Evolutionary conservation across 495 filamentous ascomycete species (phyloP).

Genomic region (Penicillium longicatenatum): DNA sequence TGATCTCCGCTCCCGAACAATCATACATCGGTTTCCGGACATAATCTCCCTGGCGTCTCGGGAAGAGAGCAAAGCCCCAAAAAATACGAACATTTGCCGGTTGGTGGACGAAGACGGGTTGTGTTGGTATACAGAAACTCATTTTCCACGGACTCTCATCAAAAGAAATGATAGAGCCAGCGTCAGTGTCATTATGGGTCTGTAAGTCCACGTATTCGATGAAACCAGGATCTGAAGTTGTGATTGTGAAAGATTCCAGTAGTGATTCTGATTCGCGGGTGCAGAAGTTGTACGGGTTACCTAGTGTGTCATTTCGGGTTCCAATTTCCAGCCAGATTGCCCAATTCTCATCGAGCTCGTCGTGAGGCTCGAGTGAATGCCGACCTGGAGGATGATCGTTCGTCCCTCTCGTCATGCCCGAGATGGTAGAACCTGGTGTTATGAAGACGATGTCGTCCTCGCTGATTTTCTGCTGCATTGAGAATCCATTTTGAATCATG

Average conservation of each 20-base stretch:
- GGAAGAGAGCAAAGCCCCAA: conserved; percentile 41
- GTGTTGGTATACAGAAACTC: conserved; percentile 32
- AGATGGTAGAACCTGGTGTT: conserved; percentile 30
- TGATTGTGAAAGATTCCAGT: conserved; percentile 42
- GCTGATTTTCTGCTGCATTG: conserved; percentile 10
- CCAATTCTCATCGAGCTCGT: conserved; percentile 35
- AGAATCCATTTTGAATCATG: conserved; percentile 6
- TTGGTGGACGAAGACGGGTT: conserved; percentile 38
- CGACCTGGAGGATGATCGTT: conserved; percentile 24
- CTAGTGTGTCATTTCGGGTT: conserved; percentile 14
- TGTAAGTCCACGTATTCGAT: conserved; percentile 22
- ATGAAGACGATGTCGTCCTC: conserved; percentile 35
- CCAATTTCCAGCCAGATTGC: conserved; percentile 18
- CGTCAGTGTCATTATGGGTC: background rate
- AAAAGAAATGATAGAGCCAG: conserved; percentile 29
- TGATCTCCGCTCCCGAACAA: conserved; percentile 39
- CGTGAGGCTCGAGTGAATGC: conserved; percentile 23
- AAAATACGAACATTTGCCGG: conserved; percentile 27
- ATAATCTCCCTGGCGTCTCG: conserved; percentile 27
- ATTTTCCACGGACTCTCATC: conserved; percentile 38
- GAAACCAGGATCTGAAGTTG: conserved; percentile 20
- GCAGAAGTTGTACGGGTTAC: conserved; percentile 40
- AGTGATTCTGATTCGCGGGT: conserved; percentile 27
- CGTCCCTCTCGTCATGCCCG: conserved; percentile 27
- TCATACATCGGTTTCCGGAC: conserved; percentile 39